Percentiles rank a stretch among this genome's conserved stretches.
phyloP scores from a whole-genome alignment of 208 protist species.

The Sergeia podlipaevii region DNA sequence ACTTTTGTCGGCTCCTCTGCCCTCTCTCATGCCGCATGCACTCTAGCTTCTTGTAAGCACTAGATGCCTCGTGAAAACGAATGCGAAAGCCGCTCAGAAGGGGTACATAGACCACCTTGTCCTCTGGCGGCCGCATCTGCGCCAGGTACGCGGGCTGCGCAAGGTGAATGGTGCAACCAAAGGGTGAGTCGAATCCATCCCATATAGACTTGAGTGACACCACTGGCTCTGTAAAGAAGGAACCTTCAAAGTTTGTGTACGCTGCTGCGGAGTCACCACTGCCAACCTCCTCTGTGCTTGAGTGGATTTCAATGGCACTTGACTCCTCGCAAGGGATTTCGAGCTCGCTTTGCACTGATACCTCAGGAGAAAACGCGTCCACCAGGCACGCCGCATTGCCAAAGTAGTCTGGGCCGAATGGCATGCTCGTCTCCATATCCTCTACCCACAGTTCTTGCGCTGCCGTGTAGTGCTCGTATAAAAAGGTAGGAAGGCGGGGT shows the following conservation, averaged over 20 bases:
- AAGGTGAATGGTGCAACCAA: constrained; percentile 68
- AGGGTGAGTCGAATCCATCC: constrained; percentile 71
- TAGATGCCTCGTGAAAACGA: constrained; percentile 57
- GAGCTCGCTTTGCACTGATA: constrained; percentile 36
- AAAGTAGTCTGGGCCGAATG: constrained; percentile 40
- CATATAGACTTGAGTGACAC: constrained; percentile 59
- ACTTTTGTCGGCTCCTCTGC: constrained; percentile 18
- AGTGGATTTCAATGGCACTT: background rate
- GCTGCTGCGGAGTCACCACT: background rate
- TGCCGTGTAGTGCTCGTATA: constrained; percentile 62
- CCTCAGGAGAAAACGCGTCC: constrained; percentile 53
- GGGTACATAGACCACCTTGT: constrained; percentile 73
- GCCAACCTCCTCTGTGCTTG: background rate
- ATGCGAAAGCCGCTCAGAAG: constrained; percentile 83
- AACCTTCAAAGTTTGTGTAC: constrained; percentile 37
- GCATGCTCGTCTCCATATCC: constrained; percentile 41
- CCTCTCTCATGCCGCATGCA: constrained; percentile 31
- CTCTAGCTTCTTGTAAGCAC: constrained; percentile 43
- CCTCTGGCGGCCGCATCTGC: constrained; percentile 55
- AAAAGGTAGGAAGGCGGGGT: constrained; percentile 2
- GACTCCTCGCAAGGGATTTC: constrained; percentile 27
- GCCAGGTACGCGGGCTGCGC: constrained; percentile 43
- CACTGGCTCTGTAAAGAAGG: constrained; percentile 64
- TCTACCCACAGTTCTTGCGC: constrained; percentile 62
- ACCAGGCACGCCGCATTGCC: constrained; percentile 80